These are phyloP conservation scores for Coemansia sp. DNA, from an alignment of 192 early-diverging fungal genomes.

Conservation along the genomic window DNA sequence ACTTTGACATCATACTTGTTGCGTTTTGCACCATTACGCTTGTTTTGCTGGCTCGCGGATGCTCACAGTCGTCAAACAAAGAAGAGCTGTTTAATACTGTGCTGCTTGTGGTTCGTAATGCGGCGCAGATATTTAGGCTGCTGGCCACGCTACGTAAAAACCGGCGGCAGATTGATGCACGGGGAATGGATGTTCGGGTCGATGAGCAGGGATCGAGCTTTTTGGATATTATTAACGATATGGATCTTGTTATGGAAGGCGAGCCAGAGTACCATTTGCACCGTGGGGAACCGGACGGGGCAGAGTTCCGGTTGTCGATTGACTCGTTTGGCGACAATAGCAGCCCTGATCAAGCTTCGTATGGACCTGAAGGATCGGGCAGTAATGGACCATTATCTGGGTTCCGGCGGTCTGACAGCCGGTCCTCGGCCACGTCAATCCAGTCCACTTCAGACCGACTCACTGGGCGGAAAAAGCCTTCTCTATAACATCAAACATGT, in stretches of 20 bases:
- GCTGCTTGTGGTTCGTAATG: constrained; percentile 72
- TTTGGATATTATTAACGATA: constrained; percentile 45
- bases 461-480: constrained; percentile 22
- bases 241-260: constrained; percentile 28
- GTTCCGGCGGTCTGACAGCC: constrained; percentile 25
- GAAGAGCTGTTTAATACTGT: constrained; percentile 74
- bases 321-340: constrained; percentile 23
- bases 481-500: background rate
- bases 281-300: background rate
- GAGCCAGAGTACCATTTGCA: constrained; percentile 32
- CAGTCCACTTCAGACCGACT: constrained; percentile 26
- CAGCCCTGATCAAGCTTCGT: background rate
- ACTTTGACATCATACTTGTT: constrained; percentile 70
- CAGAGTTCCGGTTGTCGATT: constrained; percentile 51
- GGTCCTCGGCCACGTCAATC: constrained; percentile 44
- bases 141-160: constrained; percentile 67
- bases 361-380: background rate
- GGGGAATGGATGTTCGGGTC: constrained; percentile 30
- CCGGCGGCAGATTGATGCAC: constrained; percentile 35
- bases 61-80: constrained; percentile 60
- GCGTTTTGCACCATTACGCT: constrained; percentile 68
- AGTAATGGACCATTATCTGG: background rate
- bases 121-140: constrained; percentile 66
- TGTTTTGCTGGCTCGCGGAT: constrained; percentile 65
- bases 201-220: constrained; percentile 28